Percentiles rank a stretch among this genome's conserved stretches.
Conservation (phyloP, 1,284 basidiomycete species). For the Sporisorium scitamineum region DNA sequence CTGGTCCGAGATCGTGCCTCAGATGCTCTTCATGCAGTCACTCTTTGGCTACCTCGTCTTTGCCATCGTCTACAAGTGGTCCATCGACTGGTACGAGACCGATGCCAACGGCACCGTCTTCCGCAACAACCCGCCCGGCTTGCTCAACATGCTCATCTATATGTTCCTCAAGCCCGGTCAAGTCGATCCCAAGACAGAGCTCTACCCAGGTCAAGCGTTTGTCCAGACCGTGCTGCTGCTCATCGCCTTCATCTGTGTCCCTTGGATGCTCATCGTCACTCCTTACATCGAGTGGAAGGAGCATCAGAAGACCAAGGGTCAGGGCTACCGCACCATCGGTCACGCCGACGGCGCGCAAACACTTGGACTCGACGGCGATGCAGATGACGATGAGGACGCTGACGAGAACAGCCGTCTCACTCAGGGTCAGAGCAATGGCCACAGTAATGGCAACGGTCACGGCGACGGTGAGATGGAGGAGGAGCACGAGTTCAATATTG, state of each 20-base stretch:
- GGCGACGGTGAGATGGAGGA: constrained; percentile 76
- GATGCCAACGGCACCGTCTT: constrained; percentile 72
- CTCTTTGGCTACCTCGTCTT: constrained; percentile 97
- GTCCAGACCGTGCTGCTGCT: constrained; percentile 85
- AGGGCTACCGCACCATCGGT: constrained; percentile 80
- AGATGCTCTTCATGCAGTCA: constrained; percentile 95
- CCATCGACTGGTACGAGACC: constrained; percentile 83
- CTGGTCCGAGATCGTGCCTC: constrained; percentile 94
- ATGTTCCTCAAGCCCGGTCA: constrained; percentile 68
- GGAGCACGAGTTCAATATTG: constrained; percentile 79
- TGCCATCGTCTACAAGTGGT: constrained; percentile 98
- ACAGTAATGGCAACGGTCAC: constrained; percentile 82
- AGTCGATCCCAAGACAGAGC: constrained; percentile 77
- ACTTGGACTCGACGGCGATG: constrained; percentile 46
- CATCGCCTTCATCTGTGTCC: constrained; percentile 87
- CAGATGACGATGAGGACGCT: constrained; percentile 67
- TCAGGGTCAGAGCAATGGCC: constrained; percentile 72
- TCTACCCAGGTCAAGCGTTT: constrained; percentile 88
- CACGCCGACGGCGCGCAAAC: constrained; percentile 50
- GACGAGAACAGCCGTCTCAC: constrained; percentile 71
- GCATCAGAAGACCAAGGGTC: constrained; percentile 82
- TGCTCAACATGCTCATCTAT: constrained; percentile 74
- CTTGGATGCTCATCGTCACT: constrained; percentile 92
- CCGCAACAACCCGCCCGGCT: constrained; percentile 79
- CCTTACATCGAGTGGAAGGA: constrained; percentile 95